Percentiles rank a stretch among this genome's conserved stretches.
Evolutionary conservation across 441 rosid species (phyloP).

Genomic region (Geranium incanum): DNA sequence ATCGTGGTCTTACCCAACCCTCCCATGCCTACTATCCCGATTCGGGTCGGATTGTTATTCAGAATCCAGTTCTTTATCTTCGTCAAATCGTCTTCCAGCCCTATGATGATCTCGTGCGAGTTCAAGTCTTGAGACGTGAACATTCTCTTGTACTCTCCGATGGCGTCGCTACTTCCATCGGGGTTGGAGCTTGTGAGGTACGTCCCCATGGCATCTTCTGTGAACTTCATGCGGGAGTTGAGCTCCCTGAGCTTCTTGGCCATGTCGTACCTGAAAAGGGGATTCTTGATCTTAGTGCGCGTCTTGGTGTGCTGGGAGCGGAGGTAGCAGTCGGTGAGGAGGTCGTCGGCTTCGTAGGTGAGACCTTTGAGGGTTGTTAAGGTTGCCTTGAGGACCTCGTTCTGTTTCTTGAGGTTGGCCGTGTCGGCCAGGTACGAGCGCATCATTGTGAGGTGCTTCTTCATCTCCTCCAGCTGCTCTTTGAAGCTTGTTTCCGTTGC

Average conservation of each 20-base stretch:
- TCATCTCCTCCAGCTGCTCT: constrained; percentile 19
- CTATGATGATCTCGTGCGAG: constrained; percentile 18
- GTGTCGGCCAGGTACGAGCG: constrained; percentile 28
- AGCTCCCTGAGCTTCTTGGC: constrained; percentile 21
- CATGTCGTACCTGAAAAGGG: neutral
- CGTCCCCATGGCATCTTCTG: neutral
- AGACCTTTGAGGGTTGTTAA: constrained; percentile 21
- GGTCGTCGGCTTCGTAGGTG: constrained; percentile 25
- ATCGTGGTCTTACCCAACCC: constrained; percentile 38
- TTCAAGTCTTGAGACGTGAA: constrained; percentile 19
- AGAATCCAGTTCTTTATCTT: constrained; percentile 25
- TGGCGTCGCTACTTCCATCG: too few relatives aligned
- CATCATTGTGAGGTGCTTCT: constrained; percentile 24
- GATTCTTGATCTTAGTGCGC: too few relatives aligned
- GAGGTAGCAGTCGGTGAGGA: constrained; percentile 20
- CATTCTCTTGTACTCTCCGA: neutral
- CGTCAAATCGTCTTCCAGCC: constrained; percentile 18
- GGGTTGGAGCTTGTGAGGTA: constrained; percentile 4
- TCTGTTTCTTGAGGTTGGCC: constrained; percentile 21
- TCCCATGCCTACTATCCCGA: constrained; percentile 38
- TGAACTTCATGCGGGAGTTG: constrained; percentile 10
- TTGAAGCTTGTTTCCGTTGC: neutral
- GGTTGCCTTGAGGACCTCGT: constrained; percentile 21
- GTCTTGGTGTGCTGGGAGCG: neutral
- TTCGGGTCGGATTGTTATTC: neutral